A percentile compares a stretch with the other conserved stretches of the same genome.
Conservation (phyloP, 164 flowering plant species). For the Berberis thunbergii region DNA sequence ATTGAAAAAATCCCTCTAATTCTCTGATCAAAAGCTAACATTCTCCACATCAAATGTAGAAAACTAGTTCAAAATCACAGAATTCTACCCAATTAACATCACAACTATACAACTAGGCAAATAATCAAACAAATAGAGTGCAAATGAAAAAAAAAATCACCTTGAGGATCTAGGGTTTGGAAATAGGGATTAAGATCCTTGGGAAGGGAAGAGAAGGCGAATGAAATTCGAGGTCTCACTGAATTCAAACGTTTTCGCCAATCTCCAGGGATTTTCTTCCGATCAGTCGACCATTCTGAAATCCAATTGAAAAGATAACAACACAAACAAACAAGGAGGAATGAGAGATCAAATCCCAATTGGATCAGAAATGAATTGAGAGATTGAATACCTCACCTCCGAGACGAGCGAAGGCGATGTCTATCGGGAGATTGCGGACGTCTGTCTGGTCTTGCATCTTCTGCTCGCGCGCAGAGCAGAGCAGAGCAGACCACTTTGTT, state of each 20-base stretch:
- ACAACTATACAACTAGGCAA: background rate
- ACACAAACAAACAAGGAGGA: background rate
- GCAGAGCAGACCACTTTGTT: no score
- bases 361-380: background rate
- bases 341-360: background rate
- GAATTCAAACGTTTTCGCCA: conserved; percentile 68
- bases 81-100: no score
- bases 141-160: conserved; percentile 21
- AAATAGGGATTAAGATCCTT: conserved; percentile 74
- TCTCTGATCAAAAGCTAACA: no score
- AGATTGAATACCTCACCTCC: conserved; percentile 42
- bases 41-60: no score
- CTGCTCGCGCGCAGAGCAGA: background rate
- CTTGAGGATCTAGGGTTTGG: conserved; percentile 71
- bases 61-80: no score
- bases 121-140: background rate
- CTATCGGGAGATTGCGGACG: conserved; percentile 78
- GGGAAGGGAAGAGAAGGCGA: conserved; percentile 65
- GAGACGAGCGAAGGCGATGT: conserved; percentile 83
- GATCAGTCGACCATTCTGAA: conserved; percentile 91
- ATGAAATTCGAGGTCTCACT: conserved; percentile 44
- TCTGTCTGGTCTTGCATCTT: conserved; percentile 54
- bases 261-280: conserved; percentile 80
- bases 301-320: background rate
- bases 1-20: no score